Conservation (phyloP, 2,329 filamentous ascomycete species). For the Aspergillus persii region DNA sequence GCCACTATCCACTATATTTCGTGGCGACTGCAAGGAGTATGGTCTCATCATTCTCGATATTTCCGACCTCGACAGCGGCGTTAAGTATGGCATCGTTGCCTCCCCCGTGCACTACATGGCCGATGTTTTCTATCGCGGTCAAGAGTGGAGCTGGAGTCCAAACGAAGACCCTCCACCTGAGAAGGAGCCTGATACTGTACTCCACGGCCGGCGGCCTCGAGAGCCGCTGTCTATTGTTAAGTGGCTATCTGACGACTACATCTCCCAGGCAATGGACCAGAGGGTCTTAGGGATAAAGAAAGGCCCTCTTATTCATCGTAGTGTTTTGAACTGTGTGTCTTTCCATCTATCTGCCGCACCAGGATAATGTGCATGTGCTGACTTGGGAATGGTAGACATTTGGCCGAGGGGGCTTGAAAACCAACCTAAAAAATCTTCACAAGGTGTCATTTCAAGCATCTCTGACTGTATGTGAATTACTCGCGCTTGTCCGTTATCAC, state of each 20-base stretch:
- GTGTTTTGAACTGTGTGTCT: slow-evolving; percentile 14
- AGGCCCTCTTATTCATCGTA: slow-evolving; percentile 6
- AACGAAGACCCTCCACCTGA: slow-evolving; percentile 12
- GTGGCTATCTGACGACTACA: slow-evolving; percentile 10
- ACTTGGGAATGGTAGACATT: slow-evolving; percentile 14
- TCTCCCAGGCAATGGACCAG: not conserved
- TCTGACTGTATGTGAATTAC: slow-evolving; percentile 6
- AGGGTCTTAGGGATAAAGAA: slow-evolving; percentile 7
- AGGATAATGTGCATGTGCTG: slow-evolving; percentile 5
- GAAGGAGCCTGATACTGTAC: slow-evolving; percentile 13
- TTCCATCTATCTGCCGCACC: not conserved
- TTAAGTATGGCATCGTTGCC: slow-evolving; percentile 14
- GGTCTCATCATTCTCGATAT: slow-evolving; percentile 16
- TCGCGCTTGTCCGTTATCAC: not conserved
- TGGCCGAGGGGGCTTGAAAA: slow-evolving; percentile 11
- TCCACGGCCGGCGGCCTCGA: slow-evolving; percentile 10
- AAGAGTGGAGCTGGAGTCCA: slow-evolving; percentile 8
- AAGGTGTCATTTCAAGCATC: slow-evolving; percentile 8
- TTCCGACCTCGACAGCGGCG: slow-evolving; percentile 12
- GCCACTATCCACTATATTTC: slow-evolving; percentile 15
- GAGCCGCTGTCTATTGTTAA: slow-evolving; percentile 10
- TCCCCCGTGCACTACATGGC: slow-evolving; percentile 13
- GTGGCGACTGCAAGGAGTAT: slow-evolving; percentile 14
- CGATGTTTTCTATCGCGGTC: not conserved
- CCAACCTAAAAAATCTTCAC: not conserved